These are phyloP conservation scores for Linnemannia exigua DNA, from an alignment of 192 early-diverging fungal species.

Conservation along the genomic window DNA sequence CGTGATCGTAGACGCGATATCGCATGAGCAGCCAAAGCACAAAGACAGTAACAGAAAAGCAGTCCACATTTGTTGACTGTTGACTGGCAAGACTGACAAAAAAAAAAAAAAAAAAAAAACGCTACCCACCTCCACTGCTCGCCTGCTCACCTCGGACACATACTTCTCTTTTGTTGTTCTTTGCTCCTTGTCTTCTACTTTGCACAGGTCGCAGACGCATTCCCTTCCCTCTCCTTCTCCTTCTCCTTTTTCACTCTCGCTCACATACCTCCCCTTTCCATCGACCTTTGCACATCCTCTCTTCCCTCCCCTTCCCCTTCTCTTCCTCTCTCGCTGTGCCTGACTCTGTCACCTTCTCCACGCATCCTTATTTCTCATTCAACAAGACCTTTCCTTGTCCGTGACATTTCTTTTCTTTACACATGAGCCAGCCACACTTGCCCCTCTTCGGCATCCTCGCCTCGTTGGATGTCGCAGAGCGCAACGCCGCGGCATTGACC, in stretches of 20 bases:
- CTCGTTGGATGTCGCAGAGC: conserved; percentile 75
- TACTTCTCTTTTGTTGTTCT: neutral
- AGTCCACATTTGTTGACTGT: no score
- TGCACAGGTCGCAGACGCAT: conserved; percentile 13
- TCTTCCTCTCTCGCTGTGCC: neutral
- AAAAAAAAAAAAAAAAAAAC: neutral
- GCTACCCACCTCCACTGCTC: neutral
- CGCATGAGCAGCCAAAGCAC: no score
- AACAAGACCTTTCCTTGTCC: neutral
- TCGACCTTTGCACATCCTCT: neutral
- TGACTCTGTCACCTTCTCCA: neutral
- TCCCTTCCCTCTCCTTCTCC: neutral
- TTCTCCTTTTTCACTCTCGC: neutral
- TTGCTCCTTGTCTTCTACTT: conserved; percentile 15
- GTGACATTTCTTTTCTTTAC: neutral
- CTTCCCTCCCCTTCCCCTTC: neutral
- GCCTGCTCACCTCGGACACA: neutral
- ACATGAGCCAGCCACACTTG: conserved; percentile 63
- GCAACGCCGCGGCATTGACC: conserved; percentile 73
- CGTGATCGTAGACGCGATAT: no score
- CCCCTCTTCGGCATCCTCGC: conserved; percentile 86
- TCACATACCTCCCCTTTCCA: neutral
- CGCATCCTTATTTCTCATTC: neutral
- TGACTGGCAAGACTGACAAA: no score
- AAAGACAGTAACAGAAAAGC: no score